Evolutionary conservation across 2,329 filamentous ascomycete genomes (phyloP).

Genomic region (Myriosclerotinia curreyana): DNA sequence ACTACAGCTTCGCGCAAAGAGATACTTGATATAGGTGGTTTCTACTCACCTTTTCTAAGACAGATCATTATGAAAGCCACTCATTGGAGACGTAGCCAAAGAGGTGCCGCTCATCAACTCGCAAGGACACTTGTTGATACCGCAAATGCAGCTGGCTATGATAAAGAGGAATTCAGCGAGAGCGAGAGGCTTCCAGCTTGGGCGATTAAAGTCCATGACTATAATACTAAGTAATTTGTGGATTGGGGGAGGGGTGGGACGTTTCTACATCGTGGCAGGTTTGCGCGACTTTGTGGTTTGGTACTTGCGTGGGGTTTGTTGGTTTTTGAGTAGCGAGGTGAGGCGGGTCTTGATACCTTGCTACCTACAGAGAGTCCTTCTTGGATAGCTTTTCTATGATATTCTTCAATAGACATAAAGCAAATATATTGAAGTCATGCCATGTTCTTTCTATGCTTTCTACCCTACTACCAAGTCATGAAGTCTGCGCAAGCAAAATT

Average conservation of each 20-base stretch:
- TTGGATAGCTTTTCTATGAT: too few species aligned
- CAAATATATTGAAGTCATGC: too few species aligned
- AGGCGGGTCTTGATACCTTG: background rate
- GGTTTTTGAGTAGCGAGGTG: background rate
- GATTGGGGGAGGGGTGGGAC: background rate
- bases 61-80: background rate
- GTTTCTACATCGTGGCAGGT: background rate
- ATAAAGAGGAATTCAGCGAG: background rate
- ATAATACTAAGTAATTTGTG: slow-evolving; percentile 21
- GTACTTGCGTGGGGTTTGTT: background rate
- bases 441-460: too few species aligned
- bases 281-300: background rate
- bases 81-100: background rate
- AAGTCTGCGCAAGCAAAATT: too few species aligned
- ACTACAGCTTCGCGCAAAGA: background rate
- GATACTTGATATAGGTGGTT: background rate
- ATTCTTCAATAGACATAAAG: too few species aligned
- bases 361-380: background rate
- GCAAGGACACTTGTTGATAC: background rate
- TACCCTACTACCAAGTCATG: too few species aligned
- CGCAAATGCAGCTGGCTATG: background rate
- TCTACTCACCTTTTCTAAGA: background rate
- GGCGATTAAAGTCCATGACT: slow-evolving; percentile 31
- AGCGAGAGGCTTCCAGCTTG: slow-evolving; percentile 26
- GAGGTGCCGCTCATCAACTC: slow-evolving; percentile 12